Evolutionary conservation across 139 green algal genomes (phyloP), one percentile per base, ranked within the genome.

Genomic region (Yamagishiella unicocca): DNA sequence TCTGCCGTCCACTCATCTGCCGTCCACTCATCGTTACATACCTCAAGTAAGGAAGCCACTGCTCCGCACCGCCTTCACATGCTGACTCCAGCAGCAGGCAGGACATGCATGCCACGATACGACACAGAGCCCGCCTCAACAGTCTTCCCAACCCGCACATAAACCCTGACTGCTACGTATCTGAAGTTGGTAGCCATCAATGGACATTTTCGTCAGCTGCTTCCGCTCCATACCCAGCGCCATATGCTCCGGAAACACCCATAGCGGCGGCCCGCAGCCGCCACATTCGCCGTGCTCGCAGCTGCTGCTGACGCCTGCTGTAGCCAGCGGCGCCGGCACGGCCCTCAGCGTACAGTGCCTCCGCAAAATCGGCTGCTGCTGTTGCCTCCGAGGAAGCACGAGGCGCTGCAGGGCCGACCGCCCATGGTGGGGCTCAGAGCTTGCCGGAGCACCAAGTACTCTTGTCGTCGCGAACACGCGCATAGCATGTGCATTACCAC

Each of bases 241-340:
- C 55, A 84, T 7, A n/a, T 84, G 77, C 77, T 84, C 77, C 19
- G 77, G 77, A 68, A 84, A 24, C 25, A 43, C 54, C 77, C 77
- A 84, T 6, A 84, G 14, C 21, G 76, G 76, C 27, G 76, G 76
- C 10, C 76, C 76, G 33, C 76, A 83, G 37, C 12, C 1, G 4
- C 7, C 7, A 33, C 76, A 82, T 14, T 80, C 40, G n/a, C n/a
- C n/a, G n/a, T n/a, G n/a, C n/a, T n/a, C 29, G 62, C 62, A 17
- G 62, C 38, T 71, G 62, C 62, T 40, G 62, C 62, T 21, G 21
- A n/a, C n/a, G n/a, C n/a, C n/a, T n/a, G 3, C 4, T 27, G 31
- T 21, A 2, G 29, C n/a, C n/a, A n/a, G n/a, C n/a, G n/a, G n/a
- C 67, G 33, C 10, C 38, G 5, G 31, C 33, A 68, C 67, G 74